Conservation (phyloP, 2,329 filamentous ascomycete species). For the Zymoseptoria passerinii region DNA sequence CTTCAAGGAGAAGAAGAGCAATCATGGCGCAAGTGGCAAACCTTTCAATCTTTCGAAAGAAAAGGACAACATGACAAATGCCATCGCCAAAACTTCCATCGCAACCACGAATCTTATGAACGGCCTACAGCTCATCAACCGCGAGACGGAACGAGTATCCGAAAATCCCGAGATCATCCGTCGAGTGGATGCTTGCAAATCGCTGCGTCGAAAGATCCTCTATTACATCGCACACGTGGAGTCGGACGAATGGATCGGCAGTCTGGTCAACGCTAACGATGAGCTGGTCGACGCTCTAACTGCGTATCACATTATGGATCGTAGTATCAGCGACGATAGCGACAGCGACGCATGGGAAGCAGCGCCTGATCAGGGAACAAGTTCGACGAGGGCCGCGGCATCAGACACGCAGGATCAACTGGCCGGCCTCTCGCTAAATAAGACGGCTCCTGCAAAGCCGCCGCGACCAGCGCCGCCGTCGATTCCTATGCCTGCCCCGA, state of each 20-base stretch:
- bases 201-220: constrained; percentile 71
- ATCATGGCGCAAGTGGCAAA: constrained; percentile 47
- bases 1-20: constrained; percentile 31
- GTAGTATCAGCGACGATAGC: constrained; percentile 66
- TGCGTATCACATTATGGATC: constrained; percentile 88
- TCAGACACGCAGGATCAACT: constrained; percentile 34
- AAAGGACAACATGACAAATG: constrained; percentile 74
- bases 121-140: constrained; percentile 78
- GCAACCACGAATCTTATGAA: constrained; percentile 88
- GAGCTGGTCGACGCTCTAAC: constrained; percentile 89
- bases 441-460: constrained; percentile 37
- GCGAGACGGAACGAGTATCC: constrained; percentile 79
- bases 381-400: constrained; percentile 3
- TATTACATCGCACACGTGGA: constrained; percentile 91
- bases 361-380: constrained; percentile 6
- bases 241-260: constrained; percentile 83
- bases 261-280: constrained; percentile 87
- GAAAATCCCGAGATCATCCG: constrained; percentile 68
- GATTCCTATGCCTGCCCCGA: constrained; percentile 31
- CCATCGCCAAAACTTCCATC: constrained; percentile 83
- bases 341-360: constrained; percentile 53
- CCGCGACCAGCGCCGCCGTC: constrained; percentile 36
- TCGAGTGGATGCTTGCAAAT: constrained; percentile 80
- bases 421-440: constrained; percentile 36
- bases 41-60: constrained; percentile 79